phyloP scores from a whole-genome alignment of 2,329 filamentous ascomycete species.

The Leptographium flavum region DNA sequence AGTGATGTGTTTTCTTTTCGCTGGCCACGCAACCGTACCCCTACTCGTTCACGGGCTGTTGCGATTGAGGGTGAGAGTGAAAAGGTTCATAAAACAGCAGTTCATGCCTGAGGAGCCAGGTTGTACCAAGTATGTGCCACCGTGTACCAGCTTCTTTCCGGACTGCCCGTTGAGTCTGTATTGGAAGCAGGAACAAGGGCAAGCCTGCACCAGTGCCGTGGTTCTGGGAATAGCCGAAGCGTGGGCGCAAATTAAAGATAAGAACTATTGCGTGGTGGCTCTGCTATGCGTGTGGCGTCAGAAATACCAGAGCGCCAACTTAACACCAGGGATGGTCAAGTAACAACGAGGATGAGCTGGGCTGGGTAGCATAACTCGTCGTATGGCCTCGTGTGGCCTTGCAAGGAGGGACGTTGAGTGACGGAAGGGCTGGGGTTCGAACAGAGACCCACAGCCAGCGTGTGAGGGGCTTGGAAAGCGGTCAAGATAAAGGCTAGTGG shows the following conservation, averaged over 20 bases:
- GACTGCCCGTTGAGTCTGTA: neutral
- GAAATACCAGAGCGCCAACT: neutral
- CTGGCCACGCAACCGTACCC: too few species aligned
- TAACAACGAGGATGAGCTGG: too few species aligned
- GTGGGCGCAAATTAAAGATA: neutral
- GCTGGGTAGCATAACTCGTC: too few species aligned
- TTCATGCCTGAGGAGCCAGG: neutral
- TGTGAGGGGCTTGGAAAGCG: too few species aligned
- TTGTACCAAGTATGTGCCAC: neutral
- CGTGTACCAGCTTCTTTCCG: neutral
- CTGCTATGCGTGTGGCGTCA: neutral
- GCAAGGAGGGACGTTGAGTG: too few species aligned
- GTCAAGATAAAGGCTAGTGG: too few species aligned
- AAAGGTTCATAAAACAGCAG: neutral
- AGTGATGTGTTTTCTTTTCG: neutral
- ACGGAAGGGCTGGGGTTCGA: too few species aligned
- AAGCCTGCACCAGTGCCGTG: neutral
- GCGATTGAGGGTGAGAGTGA: neutral
- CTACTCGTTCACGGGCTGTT: neutral
- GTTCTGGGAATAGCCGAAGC: neutral
- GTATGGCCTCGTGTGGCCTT: too few species aligned
- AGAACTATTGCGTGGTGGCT: neutral
- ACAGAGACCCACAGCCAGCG: too few species aligned
- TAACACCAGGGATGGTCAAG: too few species aligned
- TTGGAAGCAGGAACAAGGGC: neutral